These are phyloP conservation scores for Boletus tomentosulus DNA, from an alignment of 768 basidiomycete species.

Conservation along the genomic window DNA sequence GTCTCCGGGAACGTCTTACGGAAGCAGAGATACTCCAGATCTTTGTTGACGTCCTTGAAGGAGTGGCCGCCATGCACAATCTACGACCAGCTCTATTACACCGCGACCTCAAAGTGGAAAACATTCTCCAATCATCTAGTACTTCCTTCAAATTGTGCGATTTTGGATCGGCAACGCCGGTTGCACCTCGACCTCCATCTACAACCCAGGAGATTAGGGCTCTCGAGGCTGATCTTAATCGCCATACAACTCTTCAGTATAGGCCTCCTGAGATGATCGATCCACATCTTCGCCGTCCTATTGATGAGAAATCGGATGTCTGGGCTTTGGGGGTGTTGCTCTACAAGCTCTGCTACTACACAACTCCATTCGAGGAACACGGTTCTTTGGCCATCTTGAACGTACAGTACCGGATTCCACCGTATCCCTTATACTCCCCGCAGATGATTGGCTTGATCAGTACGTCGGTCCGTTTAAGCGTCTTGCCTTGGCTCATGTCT, in stretches of 20 bases:
- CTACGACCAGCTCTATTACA: constrained; percentile 87
- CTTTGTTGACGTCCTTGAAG: constrained; percentile 96
- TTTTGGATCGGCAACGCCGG: constrained; percentile 88
- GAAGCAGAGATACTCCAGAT: constrained; percentile 97
- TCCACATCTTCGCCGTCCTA: constrained; percentile 71
- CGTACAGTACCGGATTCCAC: constrained; percentile 89
- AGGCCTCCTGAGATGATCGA: constrained; percentile 99
- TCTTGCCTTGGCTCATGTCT: constrained; percentile 8
- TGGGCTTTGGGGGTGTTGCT: constrained; percentile 97
- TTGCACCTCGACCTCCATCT: constrained; percentile 65
- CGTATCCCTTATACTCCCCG: constrained; percentile 82
- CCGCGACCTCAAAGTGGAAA: constrained; percentile 98
- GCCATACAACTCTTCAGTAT: constrained; percentile 95
- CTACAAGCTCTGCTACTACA: constrained; percentile 99
- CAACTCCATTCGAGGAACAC: constrained; percentile 98
- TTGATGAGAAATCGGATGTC: constrained; percentile 94
- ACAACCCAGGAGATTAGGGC: constrained; percentile 80
- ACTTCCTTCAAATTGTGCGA: constrained; percentile 95
- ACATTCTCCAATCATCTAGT: constrained; percentile 85
- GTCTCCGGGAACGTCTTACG: constrained; percentile 88
- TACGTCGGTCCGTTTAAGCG: constrained; percentile 33
- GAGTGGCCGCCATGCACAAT: constrained; percentile 94
- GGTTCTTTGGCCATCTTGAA: constrained; percentile 95
- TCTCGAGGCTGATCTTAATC: constrained; percentile 87
- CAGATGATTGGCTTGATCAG: constrained; percentile 83